Conservation (phyloP, 257 asterid species). For the Solanum pimpinellifolium region DNA sequence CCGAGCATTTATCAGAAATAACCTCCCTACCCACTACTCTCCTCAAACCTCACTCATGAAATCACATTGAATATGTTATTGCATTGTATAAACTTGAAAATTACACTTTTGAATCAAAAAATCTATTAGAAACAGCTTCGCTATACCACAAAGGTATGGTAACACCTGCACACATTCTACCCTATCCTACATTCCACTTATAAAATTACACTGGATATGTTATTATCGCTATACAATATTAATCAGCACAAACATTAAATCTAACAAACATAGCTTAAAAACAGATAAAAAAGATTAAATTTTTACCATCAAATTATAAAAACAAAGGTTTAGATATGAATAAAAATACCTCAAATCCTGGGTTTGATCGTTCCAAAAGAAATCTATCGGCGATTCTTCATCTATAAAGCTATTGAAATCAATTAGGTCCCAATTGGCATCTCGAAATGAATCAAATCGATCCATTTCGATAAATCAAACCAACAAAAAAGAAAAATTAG, state of each 20-base stretch:
- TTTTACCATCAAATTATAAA: not conserved
- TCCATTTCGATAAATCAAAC: conserved; percentile 16
- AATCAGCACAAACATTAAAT: not conserved
- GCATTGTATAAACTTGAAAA: not conserved
- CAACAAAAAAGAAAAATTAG: not conserved
- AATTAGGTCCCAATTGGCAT: conserved; percentile 34
- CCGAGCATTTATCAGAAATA: too few species aligned
- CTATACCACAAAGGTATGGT: not conserved
- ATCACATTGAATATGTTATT: not conserved
- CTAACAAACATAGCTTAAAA: not conserved
- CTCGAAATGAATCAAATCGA: conserved; percentile 25
- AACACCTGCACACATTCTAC: not conserved
- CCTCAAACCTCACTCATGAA: not conserved
- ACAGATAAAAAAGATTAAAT: not conserved
- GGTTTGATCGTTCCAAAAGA: conserved; percentile 30
- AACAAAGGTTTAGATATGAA: not conserved
- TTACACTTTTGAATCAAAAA: not conserved
- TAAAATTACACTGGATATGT: not conserved
- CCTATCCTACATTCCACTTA: not conserved
- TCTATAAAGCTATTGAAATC: conserved; percentile 38
- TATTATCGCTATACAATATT: not conserved
- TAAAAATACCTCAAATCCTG: conserved; percentile 16
- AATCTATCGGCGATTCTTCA: conserved; percentile 27
- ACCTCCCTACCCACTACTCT: not conserved
- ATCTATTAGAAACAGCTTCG: not conserved